Evolutionary conservation across 169 alveolate genomes (phyloP), one percentile per base, ranked within the genome.

Genomic region (Cryptosporidium felis): DNA sequence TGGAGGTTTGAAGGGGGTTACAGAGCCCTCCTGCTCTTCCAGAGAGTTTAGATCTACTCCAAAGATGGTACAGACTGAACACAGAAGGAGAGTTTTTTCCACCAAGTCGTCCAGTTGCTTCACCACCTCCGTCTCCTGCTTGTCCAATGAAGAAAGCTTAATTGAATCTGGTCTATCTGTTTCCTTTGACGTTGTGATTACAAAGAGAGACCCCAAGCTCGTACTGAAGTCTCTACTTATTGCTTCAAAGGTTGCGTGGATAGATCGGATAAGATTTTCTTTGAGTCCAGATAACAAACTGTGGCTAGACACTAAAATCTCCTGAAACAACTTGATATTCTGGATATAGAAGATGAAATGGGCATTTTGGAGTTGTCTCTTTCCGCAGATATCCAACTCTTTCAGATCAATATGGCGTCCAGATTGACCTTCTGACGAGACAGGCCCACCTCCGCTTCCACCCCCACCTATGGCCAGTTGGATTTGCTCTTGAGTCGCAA

Each of bases 11-110:
- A n/a, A n/a, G n/a, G n/a, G n/a, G n/a, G n/a, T n/a, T n/a, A n/a
- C n/a, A n/a, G n/a, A n/a, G n/a, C n/a, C 85, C 12, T 44, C 36
- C 2, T 26, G 23, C n/a, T 56, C 51, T 18, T 74, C 85, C 5
- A 53, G n/a, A 5, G 85, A 44, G 18, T 53, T 74, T 5, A 74
- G 40, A 38, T 74, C 85, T 3, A 74, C 40, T 32, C 85, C 85
- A 49, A 74, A 74, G 60, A 74, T 74, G 12, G 85, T 56, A 56
- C 85, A 74, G 36, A 74, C 41, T 14, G 85, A 74, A 12, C 85
- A 74, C 61, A 56, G 14, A 1, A 74, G 56, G 9, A 74, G 30
- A 0, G 74, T 53, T 23, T 74, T 49, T 21, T 74, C 85, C 4
- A 53, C 38, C 4, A 74, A 34, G 23, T 18, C 21, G 9, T 74